Conservation (phyloP, 441 rosid genomes). For the Arabidopsis hybrid region DNA sequence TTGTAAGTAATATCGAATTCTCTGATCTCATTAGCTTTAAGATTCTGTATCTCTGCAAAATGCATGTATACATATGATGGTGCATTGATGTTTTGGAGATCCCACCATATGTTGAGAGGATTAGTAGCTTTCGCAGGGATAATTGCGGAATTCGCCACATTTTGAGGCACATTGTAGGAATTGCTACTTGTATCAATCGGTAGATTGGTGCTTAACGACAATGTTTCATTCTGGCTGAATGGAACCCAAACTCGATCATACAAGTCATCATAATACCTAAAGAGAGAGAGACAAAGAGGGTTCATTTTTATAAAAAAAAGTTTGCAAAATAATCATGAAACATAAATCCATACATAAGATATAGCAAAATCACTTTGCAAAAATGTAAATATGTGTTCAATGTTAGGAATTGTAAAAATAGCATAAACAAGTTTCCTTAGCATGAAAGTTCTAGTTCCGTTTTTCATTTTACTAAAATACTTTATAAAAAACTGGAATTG, state of each 20-base stretch:
- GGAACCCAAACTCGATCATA: slow-evolving; percentile 45
- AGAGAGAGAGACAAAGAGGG: neutral
- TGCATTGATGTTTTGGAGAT: neutral
- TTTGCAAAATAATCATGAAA: neutral
- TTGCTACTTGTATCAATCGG: slow-evolving; percentile 6
- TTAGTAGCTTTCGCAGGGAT: slow-evolving; percentile 22
- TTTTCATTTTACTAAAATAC: slow-evolving; percentile 2
- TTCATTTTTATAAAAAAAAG: neutral
- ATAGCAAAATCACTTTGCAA: neutral
- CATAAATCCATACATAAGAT: neutral
- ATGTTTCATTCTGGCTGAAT: neutral
- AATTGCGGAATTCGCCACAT: slow-evolving; percentile 41
- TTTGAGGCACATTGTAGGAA: slow-evolving; percentile 40
- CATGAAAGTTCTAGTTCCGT: neutral
- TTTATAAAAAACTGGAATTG: neutral
- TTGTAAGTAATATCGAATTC: slow-evolving; percentile 44
- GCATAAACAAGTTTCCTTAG: neutral
- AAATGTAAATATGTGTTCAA: neutral
- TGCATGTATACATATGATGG: slow-evolving; percentile 48
- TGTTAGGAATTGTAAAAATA: neutral
- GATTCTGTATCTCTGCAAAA: slow-evolving; percentile 51
- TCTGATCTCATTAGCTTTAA: slow-evolving; percentile 40
- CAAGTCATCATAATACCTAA: slow-evolving; percentile 47
- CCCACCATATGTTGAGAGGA: slow-evolving; percentile 30
- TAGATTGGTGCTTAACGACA: slow-evolving; percentile 26